Base-by-base conservation (phyloP, 2,329 filamentous ascomycete species). In the Epichloe sp. region DNA sequence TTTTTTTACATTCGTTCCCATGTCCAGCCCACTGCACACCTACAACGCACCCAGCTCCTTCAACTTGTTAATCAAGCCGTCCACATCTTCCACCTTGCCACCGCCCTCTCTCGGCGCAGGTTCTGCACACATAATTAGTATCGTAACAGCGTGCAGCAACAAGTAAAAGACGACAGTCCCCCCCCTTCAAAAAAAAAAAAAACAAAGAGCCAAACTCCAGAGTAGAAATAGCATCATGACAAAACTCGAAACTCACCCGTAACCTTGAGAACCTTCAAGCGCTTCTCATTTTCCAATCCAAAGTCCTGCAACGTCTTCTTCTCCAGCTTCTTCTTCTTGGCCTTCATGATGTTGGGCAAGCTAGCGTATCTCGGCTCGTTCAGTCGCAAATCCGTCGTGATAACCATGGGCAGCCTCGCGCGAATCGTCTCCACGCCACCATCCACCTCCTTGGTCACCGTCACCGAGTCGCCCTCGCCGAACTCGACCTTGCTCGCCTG, bases 271-370 rank as follows among this genome's bases (percentile, higher is more conserved):
- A 88, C 86, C 81, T 93, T 95, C 66, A 98, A 70, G 61, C 90
- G 78, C 70, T 78, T 82, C 67, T 78, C 77, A 49, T 79, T 79
- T 60, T 89, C 83, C 43, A 95, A 71, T 2, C 86, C 88, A 67
- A 86, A 86, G 65, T 98, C 93, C 52, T 74, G 78, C 66, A 96
- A 68, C 58, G 79, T 88, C 78, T 88, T 85, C 85, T 96, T 97
- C 63, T 93, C 88, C 60, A 98, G 65, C 64, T 87, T 87, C 85
- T 98, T 98, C 86, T 97, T 98, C 86, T 98, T 98, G 49, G 93
- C 93, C 84, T 97, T 98, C 93, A 98, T 98, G 58, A 98, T 97
- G 67, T 97, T 97, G 48, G 90, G 91, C 79, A 98, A 69, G 69
- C 82, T 95, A 21, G 91, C 93, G 68, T 95, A 98, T 57, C 93